Conservation (phyloP, 768 basidiomycete species). For the Termitomyces sp. region DNA sequence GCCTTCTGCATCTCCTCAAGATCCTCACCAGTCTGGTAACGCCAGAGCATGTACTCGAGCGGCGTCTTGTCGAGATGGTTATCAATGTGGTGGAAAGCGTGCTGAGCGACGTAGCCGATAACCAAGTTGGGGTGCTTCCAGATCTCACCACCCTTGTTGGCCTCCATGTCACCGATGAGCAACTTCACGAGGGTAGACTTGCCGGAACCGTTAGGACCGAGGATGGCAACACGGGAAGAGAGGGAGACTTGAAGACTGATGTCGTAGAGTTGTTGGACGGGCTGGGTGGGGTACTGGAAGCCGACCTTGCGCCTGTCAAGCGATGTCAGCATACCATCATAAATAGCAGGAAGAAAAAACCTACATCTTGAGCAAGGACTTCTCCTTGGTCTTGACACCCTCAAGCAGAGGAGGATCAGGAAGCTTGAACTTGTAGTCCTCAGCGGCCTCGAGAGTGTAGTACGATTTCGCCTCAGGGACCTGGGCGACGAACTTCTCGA, state of each 20-base stretch:
- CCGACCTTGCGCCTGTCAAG: slow-evolving; percentile 72
- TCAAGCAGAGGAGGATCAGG: slow-evolving; percentile 96
- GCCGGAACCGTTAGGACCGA: slow-evolving; percentile 98
- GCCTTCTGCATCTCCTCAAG: slow-evolving; percentile 96
- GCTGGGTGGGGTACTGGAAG: slow-evolving; percentile 90
- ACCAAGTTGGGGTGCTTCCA: slow-evolving; percentile 99
- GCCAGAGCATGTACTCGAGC: slow-evolving; percentile 99
- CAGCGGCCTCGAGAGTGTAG: slow-evolving; percentile 92
- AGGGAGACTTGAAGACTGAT: slow-evolving; percentile 96
- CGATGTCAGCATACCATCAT: neutral
- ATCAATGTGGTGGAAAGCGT: slow-evolving; percentile 99
- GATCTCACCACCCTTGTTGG: slow-evolving; percentile 94
- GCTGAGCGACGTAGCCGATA: slow-evolving; percentile 98
- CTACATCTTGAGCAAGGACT: slow-evolving; percentile 90
- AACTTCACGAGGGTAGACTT: slow-evolving; percentile 98
- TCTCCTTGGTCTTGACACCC: slow-evolving; percentile 99
- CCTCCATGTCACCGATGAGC: slow-evolving; percentile 94
- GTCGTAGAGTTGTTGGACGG: slow-evolving; percentile 89
- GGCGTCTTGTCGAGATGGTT: slow-evolving; percentile 98
- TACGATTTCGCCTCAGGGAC: slow-evolving; percentile 98
- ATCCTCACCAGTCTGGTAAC: slow-evolving; percentile 99
- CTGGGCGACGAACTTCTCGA: slow-evolving; percentile 89
- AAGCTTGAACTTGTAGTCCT: slow-evolving; percentile 99
- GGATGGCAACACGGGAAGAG: slow-evolving; percentile 96
- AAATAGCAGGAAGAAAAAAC: slow-evolving; percentile 1